phyloP scores from a whole-genome alignment of 805 yeast genomes.

The Clavispora carvajalis region DNA sequence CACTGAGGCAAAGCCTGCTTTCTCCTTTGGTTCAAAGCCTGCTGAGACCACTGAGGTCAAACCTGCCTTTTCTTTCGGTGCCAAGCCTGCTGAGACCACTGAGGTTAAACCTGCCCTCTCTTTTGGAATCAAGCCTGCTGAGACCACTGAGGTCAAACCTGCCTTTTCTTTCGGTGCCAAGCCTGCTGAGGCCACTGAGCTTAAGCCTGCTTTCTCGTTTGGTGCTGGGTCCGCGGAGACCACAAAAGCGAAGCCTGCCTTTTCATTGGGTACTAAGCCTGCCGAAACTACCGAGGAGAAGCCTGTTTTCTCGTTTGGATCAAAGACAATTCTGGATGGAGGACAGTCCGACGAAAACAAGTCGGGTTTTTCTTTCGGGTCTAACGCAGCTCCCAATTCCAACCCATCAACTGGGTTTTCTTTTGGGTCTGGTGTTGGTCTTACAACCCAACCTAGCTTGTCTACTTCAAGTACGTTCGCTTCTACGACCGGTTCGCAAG shows the following conservation, averaged over 20 bases:
- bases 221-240: conserved; percentile 5
- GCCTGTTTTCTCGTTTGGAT: conserved; percentile 10
- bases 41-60: neutral
- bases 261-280: conserved; percentile 22
- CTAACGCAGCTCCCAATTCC: conserved; percentile 6
- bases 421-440: conserved; percentile 5
- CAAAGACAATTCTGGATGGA: conserved; percentile 1
- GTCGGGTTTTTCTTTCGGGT: conserved; percentile 17
- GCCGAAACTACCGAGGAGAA: conserved; percentile 12
- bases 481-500: conserved; percentile 3
- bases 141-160: neutral
- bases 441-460: conserved; percentile 10
- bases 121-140: neutral
- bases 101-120: conserved; percentile 11
- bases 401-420: neutral
- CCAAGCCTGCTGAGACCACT: neutral
- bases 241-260: conserved; percentile 5
- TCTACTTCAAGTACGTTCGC: neutral
- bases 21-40: conserved; percentile 8
- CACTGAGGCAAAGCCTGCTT: conserved; percentile 6
- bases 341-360: conserved; percentile 2
- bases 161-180: conserved; percentile 11
- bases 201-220: conserved; percentile 12
- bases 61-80: conserved; percentile 6
- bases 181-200: conserved; percentile 3